Evolutionary conservation across 2,329 filamentous ascomycete genomes (phyloP).

Genomic region (Fusarium poae): DNA sequence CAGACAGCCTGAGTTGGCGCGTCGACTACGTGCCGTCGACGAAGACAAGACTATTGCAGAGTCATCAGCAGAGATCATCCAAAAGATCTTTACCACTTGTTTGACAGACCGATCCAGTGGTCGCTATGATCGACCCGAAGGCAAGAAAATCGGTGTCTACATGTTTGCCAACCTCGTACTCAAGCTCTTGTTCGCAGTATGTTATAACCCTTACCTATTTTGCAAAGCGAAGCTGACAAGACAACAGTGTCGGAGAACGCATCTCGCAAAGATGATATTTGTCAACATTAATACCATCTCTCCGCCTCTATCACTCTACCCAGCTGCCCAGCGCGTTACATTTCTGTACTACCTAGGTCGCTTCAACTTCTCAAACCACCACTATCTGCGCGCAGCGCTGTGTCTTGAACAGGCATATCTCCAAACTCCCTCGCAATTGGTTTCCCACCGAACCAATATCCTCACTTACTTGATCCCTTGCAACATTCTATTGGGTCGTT

Average conservation of each 20-base stretch:
- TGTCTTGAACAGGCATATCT: conserved; percentile 85
- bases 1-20: conserved; percentile 81
- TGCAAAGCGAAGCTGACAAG: conserved; percentile 6
- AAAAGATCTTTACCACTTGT: conserved; percentile 91
- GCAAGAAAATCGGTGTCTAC: conserved; percentile 90
- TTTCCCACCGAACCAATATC: conserved; percentile 81
- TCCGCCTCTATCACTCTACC: conserved; percentile 84
- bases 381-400: conserved; percentile 81
- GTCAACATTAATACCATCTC: conserved; percentile 87
- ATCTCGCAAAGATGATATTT: conserved; percentile 89
- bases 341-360: conserved; percentile 95
- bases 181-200: conserved; percentile 85
- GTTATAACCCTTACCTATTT: conserved; percentile 30
- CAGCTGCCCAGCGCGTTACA: conserved; percentile 87
- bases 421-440: conserved; percentile 72
- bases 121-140: conserved; percentile 77
- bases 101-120: conserved; percentile 82
- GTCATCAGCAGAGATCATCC: conserved; percentile 87
- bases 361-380: conserved; percentile 86
- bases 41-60: conserved; percentile 84
- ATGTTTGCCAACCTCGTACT: conserved; percentile 91
- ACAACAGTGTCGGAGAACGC: conserved; percentile 78
- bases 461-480: conserved; percentile 85
- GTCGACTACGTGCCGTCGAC: conserved; percentile 71
- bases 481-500: conserved; percentile 86